Evolutionary conservation across 768 basidiomycete species (phyloP).

Genomic region (Neoboletus magnificus): DNA sequence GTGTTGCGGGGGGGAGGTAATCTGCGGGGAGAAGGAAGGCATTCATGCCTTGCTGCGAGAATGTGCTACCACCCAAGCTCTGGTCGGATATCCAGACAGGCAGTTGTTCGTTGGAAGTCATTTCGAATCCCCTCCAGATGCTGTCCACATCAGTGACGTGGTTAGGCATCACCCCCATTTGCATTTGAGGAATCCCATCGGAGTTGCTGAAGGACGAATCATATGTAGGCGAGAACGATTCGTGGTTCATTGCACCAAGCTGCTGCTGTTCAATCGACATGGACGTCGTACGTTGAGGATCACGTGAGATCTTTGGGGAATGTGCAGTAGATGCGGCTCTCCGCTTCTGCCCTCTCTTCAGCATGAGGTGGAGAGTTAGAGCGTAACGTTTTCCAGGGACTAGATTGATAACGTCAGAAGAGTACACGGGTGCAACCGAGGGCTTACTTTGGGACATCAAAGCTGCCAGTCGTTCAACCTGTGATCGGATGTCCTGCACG

Average conservation of each 20-base stretch:
- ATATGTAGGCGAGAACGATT: conserved; percentile 58
- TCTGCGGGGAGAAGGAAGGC: conserved; percentile 77
- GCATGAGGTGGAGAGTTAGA: conserved; percentile 82
- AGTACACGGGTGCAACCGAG: not conserved
- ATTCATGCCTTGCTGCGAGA: conserved; percentile 81
- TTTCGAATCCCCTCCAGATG: conserved; percentile 75
- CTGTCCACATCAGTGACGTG: conserved; percentile 47
- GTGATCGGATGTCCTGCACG: conserved; percentile 63
- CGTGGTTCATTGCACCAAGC: conserved; percentile 37
- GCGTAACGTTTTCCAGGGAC: conserved; percentile 95
- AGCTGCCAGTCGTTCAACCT: conserved; percentile 74
- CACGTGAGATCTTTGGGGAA: conserved; percentile 59
- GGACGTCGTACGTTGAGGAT: conserved; percentile 46
- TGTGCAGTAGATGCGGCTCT: conserved; percentile 51
- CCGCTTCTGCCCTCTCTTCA: conserved; percentile 71
- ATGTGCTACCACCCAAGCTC: conserved; percentile 69
- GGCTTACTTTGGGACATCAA: conserved; percentile 76
- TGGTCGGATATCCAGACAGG: conserved; percentile 88
- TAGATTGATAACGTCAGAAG: conserved; percentile 31
- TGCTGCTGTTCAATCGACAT: conserved; percentile 47
- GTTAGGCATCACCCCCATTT: conserved; percentile 27
- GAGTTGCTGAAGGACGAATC: conserved; percentile 40
- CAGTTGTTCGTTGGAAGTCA: conserved; percentile 67
- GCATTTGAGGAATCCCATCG: conserved; percentile 32
- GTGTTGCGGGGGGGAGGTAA: conserved; percentile 65